Base-by-base conservation (phyloP, 2,329 filamentous ascomycete species). In the Xylariaceae sp. region DNA sequence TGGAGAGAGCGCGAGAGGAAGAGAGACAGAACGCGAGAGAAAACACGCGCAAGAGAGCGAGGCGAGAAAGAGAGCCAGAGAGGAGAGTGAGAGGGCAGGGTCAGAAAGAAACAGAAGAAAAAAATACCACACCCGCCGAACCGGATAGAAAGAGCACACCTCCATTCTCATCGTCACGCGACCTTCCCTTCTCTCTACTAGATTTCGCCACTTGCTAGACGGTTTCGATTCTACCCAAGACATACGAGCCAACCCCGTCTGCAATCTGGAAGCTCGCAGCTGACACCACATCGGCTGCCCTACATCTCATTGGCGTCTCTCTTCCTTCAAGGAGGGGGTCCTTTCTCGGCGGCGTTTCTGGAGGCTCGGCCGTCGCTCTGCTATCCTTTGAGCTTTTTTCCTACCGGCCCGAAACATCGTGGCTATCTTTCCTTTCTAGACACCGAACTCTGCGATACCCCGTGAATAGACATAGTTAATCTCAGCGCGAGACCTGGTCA, bases 401-500 rank as follows among this genome's bases (percentile, higher is more conserved):
- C 42, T 39, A 36, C 37, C 44, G 49, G 29, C n/a, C n/a, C n/a
- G n/a, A n/a, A n/a, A n/a, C n/a, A n/a, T n/a, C n/a, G n/a, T n/a
- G n/a, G n/a, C n/a, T n/a, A n/a, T n/a, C n/a, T n/a, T n/a, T n/a
- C n/a, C n/a, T n/a, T n/a, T n/a, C 35, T 56, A 56, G 53, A 56
- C 46, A 37, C 40, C 29, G 40, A 37, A 44, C 50, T 44, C 43
- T 44, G 46, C 51, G 52, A 57, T 57, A 57, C 52, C 53, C 52
- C 42, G 44, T 48, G 42, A 45, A 53, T 57, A 57, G 53, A 57
- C 42, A 34, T 51, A 46, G 49, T 53, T n/a, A 49, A 39, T 51
- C 37, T 31, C 33, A 34, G 11, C 41, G 24, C 42, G 37, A 22
- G 30, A 39, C 42, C 37, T 43, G 51, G 53, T 57, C 30, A 55